A percentile compares a stretch with the other conserved stretches of the same genome.
Conservation (phyloP, 108 stramenopile species). For the Nannochloropsis oceanica region DNA sequence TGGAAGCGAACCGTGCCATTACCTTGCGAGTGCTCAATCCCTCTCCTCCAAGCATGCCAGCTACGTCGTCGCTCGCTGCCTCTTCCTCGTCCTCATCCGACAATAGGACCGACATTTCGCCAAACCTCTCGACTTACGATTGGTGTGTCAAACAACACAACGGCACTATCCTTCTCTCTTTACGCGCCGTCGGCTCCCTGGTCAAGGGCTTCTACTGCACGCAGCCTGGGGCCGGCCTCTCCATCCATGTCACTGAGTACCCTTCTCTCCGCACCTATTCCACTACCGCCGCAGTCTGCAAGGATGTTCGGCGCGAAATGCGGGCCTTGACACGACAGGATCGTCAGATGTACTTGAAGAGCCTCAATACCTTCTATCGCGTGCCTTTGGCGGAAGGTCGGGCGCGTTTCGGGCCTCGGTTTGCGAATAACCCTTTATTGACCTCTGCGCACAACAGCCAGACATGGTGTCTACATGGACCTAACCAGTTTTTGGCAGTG, state of each 20-base stretch:
- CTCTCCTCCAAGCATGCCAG: neutral
- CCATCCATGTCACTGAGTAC: neutral
- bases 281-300: neutral
- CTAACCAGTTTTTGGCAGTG: neutral
- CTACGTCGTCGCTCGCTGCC: neutral
- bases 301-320: neutral
- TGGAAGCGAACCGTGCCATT: neutral
- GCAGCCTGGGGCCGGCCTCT: neutral
- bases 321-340: neutral
- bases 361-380: neutral
- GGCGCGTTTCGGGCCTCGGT: neutral
- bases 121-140: no score
- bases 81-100: neutral
- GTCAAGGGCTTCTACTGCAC: neutral
- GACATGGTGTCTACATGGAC: neutral
- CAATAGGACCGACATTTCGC: neutral
- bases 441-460: neutral
- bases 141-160: neutral
- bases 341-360: neutral
- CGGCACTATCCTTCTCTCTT: neutral
- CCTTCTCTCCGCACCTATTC: neutral
- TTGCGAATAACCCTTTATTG: neutral
- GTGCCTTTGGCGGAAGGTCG: neutral
- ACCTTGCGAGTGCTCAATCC: neutral
- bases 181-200: neutral